Evolutionary conservation across 2,329 filamentous ascomycete species (phyloP), one percentile per base, ranked within the genome.

Genomic region (Penicillium sp.): DNA sequence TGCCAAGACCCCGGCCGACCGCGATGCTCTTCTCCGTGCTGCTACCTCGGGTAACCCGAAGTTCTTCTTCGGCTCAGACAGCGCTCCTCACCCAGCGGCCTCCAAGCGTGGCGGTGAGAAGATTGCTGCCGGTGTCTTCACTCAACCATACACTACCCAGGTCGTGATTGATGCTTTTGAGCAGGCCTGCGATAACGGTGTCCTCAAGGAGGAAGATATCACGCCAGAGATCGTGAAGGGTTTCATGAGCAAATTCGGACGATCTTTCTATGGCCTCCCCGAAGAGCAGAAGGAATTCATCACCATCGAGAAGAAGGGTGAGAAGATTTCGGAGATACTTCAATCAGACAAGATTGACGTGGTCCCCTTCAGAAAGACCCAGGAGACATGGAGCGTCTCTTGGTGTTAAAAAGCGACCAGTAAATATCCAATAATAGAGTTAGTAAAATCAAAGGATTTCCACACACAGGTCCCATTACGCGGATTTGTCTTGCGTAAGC

Each of bases 11-110:
- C 86, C 89, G 0, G 82, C 80, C 14, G 87, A 92, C 67, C 82
- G 91, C 5, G 82, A 86, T 47, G 89, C 90, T 6, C 79, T 96
- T 38, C 73, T 95, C 48, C 79, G 83, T 41, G 82, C 85, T 1
- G 83, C 79, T 3, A 74, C 74, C 1, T 78, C 76, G 18, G 81
- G 82, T 18, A 73, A 81, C 47, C 73, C 79, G 2, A 84, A 84
- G 59, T 87, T 87, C 72, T 88, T 88, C 73, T 84, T 93, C 19
- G 87, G 77, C 26, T 85, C 80, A n/a, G 88, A 91, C 69, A 85
- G 81, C 13, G 88, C 88, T n/a, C 88, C 89, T 68, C 84, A 87
- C 70, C 78, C 80, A 8, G 71, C 78, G 2, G 70, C 69, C 9
- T 80, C 81, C 58, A 86, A 86, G 74, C 76, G 79, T 51, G 81